Evolutionary conservation across 495 filamentous ascomycete species (phyloP).

Genomic region (Xylaria telfairii): DNA sequence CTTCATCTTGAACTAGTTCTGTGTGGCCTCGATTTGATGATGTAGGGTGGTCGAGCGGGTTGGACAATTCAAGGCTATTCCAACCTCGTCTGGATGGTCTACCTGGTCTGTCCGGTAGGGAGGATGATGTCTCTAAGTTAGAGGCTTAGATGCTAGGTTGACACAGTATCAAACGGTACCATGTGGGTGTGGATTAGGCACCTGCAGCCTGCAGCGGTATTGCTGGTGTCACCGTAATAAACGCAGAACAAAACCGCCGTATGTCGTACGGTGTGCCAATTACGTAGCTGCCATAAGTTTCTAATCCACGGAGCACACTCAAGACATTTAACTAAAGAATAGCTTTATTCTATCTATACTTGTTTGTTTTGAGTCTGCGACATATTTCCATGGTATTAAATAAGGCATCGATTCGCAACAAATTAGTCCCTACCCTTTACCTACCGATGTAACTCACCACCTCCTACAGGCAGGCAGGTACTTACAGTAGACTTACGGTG

Average conservation of each 20-base stretch:
- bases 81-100: conserved; percentile 9
- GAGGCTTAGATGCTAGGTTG: not conserved
- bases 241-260: not conserved
- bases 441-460: no score
- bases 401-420: not conserved
- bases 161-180: conserved; percentile 11
- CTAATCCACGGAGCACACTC: not conserved
- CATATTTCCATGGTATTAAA: no score
- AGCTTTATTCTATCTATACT: not conserved
- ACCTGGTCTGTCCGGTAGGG: not conserved
- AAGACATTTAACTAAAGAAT: not conserved
- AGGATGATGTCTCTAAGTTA: not conserved
- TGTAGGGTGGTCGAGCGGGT: not conserved
- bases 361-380: not conserved
- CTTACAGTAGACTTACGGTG: no score
- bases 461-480: no score
- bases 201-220: not conserved
- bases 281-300: not conserved
- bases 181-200: not conserved
- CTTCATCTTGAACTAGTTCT: conserved; percentile 33
- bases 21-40: conserved; percentile 1
- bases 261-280: not conserved
- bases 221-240: not conserved
- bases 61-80: conserved; percentile 15
- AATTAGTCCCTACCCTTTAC: not conserved